phyloP scores from a whole-genome alignment of 768 basidiomycete species.

The Phlegmacium glaucopus region DNA sequence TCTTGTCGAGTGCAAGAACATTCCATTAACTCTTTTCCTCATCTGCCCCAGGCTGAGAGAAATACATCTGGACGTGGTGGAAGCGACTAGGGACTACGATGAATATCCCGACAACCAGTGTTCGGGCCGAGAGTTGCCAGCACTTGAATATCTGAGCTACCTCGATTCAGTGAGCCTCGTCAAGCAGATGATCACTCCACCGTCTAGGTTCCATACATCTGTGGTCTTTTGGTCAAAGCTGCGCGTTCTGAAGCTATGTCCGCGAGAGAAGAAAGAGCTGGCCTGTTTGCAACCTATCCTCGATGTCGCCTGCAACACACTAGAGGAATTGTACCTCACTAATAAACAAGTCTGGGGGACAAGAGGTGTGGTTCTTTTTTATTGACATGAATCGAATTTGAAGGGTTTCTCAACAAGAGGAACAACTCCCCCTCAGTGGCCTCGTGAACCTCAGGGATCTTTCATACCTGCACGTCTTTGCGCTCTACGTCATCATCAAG shows the following conservation, averaged over 20 bases:
- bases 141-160: conserved; percentile 1
- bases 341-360: too few relatives aligned
- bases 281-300: conserved; percentile 6
- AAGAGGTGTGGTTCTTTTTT: neutral
- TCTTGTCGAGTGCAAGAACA: too few relatives aligned
- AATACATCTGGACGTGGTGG: conserved; percentile 3
- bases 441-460: neutral
- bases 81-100: neutral
- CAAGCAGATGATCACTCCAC: conserved; percentile 3
- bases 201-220: neutral
- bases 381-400: neutral
- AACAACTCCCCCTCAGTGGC: neutral
- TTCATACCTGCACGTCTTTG: neutral
- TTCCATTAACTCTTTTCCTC: neutral
- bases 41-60: conserved; percentile 4
- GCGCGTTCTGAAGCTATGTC: conserved; percentile 1
- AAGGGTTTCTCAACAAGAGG: neutral
- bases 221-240: conserved; percentile 7
- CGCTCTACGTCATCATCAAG: neutral
- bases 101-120: neutral
- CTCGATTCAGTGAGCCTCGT: conserved; percentile 2
- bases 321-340: conserved; percentile 10
- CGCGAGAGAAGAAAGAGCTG: conserved; percentile 1
- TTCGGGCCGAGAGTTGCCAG: conserved; percentile 3
- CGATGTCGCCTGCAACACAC: conserved; percentile 1